Base-by-base conservation (phyloP, 768 basidiomycete genomes). In the Suillus luteus region DNA sequence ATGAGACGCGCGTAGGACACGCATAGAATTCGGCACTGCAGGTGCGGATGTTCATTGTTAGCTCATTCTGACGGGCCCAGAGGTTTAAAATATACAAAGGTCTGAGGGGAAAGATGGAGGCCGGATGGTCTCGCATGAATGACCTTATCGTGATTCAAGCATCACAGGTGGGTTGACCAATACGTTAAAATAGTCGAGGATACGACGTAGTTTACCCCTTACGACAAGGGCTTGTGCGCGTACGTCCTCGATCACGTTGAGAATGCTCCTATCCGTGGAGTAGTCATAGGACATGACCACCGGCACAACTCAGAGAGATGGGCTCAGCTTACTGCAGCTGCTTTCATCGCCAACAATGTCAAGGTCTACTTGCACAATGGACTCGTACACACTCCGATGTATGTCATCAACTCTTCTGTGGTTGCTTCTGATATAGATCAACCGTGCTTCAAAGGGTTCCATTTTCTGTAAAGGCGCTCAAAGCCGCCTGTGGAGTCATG, bases 41-140 rank as follows among this genome's bases (percentile, higher is more conserved):
- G 93, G 93, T 89, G 72, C 27, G 40, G 57, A 27, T 41, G 57
- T 27, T 41, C 40, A 58, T 58, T 64, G 74, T 64, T 33, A 3
- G 10, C 38, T 48, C 19, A 24, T 44, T 40, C n/a, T 49, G 48
- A 27, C 27, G n/a, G n/a, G 59, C 17, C 8, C 24, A 63, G 19
- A 46, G 17, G n/a, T 19, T 15, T 22, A 59, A 37, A 38, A 58
- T 65, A 35, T 35, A 41, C 60, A 7, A 58, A 90, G 93, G 93
- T 60, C 79, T 94, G 24, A 80, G 92, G 69, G 92, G 88, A 1
- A 82, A 78, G 66, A 95, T 96, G 94, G 89, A 91, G 68, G 93
- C 93, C 9, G 94, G 94, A 1, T 94, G 90, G 85, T 83, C 91
- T n/a, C 84, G 91, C 62, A 95, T 96, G 92, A 96, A 96, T 71